A percentile compares a stretch with the other conserved stretches of the same genome.
These are phyloP conservation scores for Daldinia concentrica DNA, from an alignment of 495 filamentous ascomycete genomes.

Conservation along the genomic window DNA sequence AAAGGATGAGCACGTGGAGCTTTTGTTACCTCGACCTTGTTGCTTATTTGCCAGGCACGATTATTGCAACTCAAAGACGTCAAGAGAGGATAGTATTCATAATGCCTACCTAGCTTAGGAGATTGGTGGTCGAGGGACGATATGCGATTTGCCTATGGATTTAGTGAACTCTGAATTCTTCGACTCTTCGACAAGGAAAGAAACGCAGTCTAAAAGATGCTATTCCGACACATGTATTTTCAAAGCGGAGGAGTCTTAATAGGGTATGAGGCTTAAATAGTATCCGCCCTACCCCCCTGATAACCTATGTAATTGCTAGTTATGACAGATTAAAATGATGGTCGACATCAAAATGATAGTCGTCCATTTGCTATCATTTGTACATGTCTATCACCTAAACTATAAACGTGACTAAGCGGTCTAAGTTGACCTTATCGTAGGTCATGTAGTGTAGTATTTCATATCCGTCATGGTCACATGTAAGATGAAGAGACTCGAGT, in stretches of 20 bases:
- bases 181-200: slow-evolving; percentile 19
- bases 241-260: slow-evolving; percentile 18
- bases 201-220: slow-evolving; percentile 19
- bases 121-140: slow-evolving; percentile 5
- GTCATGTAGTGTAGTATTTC: neutral
- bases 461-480: slow-evolving; percentile 19
- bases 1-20: slow-evolving; percentile 11
- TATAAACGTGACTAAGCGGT: neutral
- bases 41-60: slow-evolving; percentile 25
- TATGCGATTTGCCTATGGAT: slow-evolving; percentile 10
- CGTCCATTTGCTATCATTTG: neutral
- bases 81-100: slow-evolving; percentile 18
- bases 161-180: slow-evolving; percentile 17
- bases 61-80: slow-evolving; percentile 19
- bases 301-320: slow-evolving; percentile 24
- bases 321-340: slow-evolving; percentile 24
- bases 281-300: slow-evolving; percentile 9
- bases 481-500: neutral
- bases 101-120: slow-evolving; percentile 12
- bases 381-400: neutral
- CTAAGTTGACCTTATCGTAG: neutral
- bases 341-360: slow-evolving; percentile 10
- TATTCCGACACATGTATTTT: slow-evolving; percentile 26
- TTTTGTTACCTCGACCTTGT: slow-evolving; percentile 18
- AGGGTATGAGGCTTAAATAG: slow-evolving; percentile 14